These are phyloP conservation scores for Pseudopithomyces chartarum DNA, from an alignment of 2,329 filamentous ascomycete species.

Conservation along the genomic window DNA sequence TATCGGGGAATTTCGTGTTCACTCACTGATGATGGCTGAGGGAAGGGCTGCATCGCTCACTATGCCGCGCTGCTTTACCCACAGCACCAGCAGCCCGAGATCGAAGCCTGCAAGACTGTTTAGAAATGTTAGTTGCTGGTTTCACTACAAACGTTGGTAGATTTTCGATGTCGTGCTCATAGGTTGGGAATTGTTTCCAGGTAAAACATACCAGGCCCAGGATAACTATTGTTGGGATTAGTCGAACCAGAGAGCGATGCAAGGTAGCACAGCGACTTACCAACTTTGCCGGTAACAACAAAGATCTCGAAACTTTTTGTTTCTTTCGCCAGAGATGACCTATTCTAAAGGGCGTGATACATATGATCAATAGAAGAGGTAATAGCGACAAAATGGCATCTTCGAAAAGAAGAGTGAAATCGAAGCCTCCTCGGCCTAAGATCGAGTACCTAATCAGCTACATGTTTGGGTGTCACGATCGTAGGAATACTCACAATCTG, in stretches of 20 bases:
- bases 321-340: conserved; percentile 30
- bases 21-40: conserved; percentile 28
- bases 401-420: conserved; percentile 47
- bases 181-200: not conserved
- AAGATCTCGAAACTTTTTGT: conserved; percentile 29
- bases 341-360: conserved; percentile 33
- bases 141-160: not conserved
- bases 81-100: conserved; percentile 33
- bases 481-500: conserved; percentile 17
- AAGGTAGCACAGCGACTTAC: conserved; percentile 22
- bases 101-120: conserved; percentile 33
- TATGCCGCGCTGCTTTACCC: conserved; percentile 21
- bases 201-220: conserved; percentile 1
- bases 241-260: not conserved
- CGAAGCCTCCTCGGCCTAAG: conserved; percentile 39
- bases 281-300: conserved; percentile 30
- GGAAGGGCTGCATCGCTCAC: conserved; percentile 29
- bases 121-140: not conserved
- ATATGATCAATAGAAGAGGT: conserved; percentile 36
- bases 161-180: not conserved
- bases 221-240: not conserved
- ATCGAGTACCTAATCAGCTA: not conserved
- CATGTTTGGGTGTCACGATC: not conserved
- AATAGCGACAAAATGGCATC: conserved; percentile 39
- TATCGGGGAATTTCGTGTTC: not conserved